A percentile compares a stretch with the other conserved stretches of the same genome.
These are phyloP conservation scores for Macrolepiota dolichaula DNA, from an alignment of 768 basidiomycete species.

Conservation along the genomic window DNA sequence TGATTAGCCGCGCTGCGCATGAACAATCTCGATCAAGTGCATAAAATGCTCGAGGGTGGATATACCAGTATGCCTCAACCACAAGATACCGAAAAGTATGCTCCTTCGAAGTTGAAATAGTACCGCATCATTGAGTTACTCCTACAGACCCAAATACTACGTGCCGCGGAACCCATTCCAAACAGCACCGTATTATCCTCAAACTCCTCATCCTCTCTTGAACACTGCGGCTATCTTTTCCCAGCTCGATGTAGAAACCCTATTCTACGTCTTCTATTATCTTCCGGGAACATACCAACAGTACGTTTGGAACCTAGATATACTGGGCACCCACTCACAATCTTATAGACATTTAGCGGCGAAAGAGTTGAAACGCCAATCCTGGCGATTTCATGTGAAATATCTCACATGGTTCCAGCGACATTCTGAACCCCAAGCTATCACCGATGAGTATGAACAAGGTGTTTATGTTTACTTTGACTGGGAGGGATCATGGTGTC, in stretches of 20 bases:
- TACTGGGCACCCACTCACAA: not conserved
- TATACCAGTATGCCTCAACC: slow-evolving; percentile 88
- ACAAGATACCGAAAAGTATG: slow-evolving; percentile 91
- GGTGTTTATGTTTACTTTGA: slow-evolving; percentile 99
- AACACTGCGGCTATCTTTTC: slow-evolving; percentile 83
- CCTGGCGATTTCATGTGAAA: slow-evolving; percentile 99
- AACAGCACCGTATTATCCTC: slow-evolving; percentile 94
- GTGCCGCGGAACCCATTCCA: slow-evolving; percentile 88
- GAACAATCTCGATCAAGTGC: slow-evolving; percentile 85
- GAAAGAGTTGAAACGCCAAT: slow-evolving; percentile 94
- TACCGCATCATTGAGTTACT: slow-evolving; percentile 5
- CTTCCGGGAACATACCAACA: slow-evolving; percentile 97
- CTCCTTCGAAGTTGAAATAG: not conserved
- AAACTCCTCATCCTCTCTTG: slow-evolving; percentile 75
- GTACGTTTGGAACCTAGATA: slow-evolving; percentile 41
- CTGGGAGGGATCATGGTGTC: slow-evolving; percentile 99
- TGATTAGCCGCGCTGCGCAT: slow-evolving; percentile 69
- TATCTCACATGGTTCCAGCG: slow-evolving; percentile 99
- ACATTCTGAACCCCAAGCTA: slow-evolving; percentile 95
- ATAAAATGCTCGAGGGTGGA: slow-evolving; percentile 92
- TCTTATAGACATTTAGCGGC: slow-evolving; percentile 82
- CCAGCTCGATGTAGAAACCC: slow-evolving; percentile 92
- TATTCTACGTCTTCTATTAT: slow-evolving; percentile 99
- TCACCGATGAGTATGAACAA: slow-evolving; percentile 99
- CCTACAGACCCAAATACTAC: slow-evolving; percentile 88